Evolutionary conservation across 1,139 yeast species (phyloP), one percentile per base, ranked within the genome.

Genomic region (Pneumocystis oryctolagi): DNA sequence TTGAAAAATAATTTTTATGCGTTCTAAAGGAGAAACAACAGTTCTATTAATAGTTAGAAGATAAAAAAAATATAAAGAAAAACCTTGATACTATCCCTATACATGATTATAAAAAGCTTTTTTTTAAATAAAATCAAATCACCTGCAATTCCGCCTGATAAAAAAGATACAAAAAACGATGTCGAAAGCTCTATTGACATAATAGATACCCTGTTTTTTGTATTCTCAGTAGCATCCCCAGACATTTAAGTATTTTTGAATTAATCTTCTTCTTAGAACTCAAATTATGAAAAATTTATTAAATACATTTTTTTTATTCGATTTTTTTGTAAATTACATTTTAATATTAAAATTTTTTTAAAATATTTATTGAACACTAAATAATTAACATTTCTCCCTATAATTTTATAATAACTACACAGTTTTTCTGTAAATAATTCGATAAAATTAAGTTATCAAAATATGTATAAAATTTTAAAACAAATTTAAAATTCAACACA

Each of bases 21-120:
- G 78, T 73, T 92, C 98, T 73, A 92, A 83, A 0, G 98, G 98
- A 3, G 96, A 87, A 5, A 90, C 97, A 1, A 86, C 90, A 0
- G 98, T 92, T 63, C 98, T 78, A 37, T 37, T 37, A 16, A 37
- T 14, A 37, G 0, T 95, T 87, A 1, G 89, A 82, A 0, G 96
- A 16, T 14, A 37, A 14, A 37, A 37, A 37, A 16, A 14, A 37
- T 16, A 2, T 14, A 14, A 37, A 16, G 18, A 37, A 37, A 37
- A 16, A 16, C 40, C 40, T 37, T 37, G 40, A 37, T 37, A 37
- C 40, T 16, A 37, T 37, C 5, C 40, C 40, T 37, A 37, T 34
- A 14, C 12, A 37, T 14, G 4, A 2, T 37, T 37, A 14, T 37
- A 37, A 37, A 14, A 37, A 16, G 12, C 16, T 14, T 14, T 34